These are phyloP conservation scores for Notholithocarpus densiflorus DNA, from an alignment of 306 rosid species.

Conservation along the genomic window DNA sequence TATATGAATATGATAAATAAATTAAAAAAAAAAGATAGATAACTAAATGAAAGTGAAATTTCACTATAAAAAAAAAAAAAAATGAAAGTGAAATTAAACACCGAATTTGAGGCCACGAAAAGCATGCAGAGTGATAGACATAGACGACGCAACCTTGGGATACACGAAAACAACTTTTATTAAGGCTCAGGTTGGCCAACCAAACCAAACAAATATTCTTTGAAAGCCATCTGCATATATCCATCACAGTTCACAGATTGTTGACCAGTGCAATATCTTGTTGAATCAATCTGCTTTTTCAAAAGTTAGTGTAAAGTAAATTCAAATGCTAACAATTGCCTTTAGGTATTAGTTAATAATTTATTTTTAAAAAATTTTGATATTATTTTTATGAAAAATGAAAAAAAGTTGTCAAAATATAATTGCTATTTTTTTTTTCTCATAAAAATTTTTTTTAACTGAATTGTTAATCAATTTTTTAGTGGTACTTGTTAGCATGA, in stretches of 20 bases:
- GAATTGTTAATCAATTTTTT: too few species aligned
- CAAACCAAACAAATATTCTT: background rate
- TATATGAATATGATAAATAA: too few species aligned
- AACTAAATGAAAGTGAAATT: background rate
- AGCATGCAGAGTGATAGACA: background rate
- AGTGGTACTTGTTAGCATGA: too few species aligned
- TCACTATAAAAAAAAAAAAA: background rate
- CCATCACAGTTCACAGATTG: background rate
- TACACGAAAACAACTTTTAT: background rate
- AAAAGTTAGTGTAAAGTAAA: background rate
- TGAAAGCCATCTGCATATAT: background rate
- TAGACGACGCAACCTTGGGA: background rate
- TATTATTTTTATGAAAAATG: too few species aligned
- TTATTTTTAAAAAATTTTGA: too few species aligned
- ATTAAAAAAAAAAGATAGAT: background rate
- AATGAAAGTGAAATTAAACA: background rate
- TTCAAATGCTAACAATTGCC: too few species aligned
- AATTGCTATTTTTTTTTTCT: too few species aligned
- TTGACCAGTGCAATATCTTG: background rate
- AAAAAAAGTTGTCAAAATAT: too few species aligned
- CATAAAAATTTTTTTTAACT: too few species aligned
- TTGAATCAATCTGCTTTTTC: background rate
- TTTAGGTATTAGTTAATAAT: too few species aligned
- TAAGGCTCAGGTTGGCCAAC: background rate
- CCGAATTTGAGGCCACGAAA: background rate